These are phyloP conservation scores for Nothophaeocryptopus gaeumannii DNA, from an alignment of 2,329 filamentous ascomycete genomes.

Conservation along the genomic window DNA sequence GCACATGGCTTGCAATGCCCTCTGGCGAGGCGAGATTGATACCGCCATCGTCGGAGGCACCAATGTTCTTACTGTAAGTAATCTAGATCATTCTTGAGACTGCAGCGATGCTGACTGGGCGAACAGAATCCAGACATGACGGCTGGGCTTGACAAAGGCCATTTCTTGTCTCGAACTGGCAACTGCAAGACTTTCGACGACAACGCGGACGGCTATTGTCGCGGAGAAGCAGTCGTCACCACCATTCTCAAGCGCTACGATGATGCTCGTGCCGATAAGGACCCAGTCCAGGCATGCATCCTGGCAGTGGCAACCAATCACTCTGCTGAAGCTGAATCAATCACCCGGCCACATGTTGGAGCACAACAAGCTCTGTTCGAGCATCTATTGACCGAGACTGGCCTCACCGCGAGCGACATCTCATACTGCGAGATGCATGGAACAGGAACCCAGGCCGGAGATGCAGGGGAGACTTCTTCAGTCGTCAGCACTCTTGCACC, in stretches of 20 bases:
- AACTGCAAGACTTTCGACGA: conserved; percentile 29
- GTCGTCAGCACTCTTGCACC: conserved; percentile 66
- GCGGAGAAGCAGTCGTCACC: conserved; percentile 29
- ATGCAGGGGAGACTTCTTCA: conserved; percentile 76
- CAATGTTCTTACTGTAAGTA: conserved; percentile 21
- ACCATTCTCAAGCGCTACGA: conserved; percentile 40
- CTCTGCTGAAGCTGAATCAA: conserved; percentile 75
- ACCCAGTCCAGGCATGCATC: conserved; percentile 68
- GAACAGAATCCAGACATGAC: conserved; percentile 19
- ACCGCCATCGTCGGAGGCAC: conserved; percentile 27
- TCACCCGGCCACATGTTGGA: conserved; percentile 76
- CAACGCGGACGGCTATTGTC: conserved; percentile 37
- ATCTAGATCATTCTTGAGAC: background rate
- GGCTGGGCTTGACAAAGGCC: conserved; percentile 23
- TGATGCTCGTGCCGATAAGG: conserved; percentile 72
- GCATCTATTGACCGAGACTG: conserved; percentile 67
- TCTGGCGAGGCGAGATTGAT: conserved; percentile 25
- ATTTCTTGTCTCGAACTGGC: conserved; percentile 21
- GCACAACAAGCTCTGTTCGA: conserved; percentile 71
- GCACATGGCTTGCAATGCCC: conserved; percentile 21
- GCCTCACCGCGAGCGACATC: conserved; percentile 71
- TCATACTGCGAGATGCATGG: conserved; percentile 88
- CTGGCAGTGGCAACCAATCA: conserved; percentile 75
- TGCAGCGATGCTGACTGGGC: too few species aligned
- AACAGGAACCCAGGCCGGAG: conserved; percentile 81